These are phyloP conservation scores for Dictyostelium citrinum DNA, from an alignment of 78 protist species.

Conservation along the genomic window DNA sequence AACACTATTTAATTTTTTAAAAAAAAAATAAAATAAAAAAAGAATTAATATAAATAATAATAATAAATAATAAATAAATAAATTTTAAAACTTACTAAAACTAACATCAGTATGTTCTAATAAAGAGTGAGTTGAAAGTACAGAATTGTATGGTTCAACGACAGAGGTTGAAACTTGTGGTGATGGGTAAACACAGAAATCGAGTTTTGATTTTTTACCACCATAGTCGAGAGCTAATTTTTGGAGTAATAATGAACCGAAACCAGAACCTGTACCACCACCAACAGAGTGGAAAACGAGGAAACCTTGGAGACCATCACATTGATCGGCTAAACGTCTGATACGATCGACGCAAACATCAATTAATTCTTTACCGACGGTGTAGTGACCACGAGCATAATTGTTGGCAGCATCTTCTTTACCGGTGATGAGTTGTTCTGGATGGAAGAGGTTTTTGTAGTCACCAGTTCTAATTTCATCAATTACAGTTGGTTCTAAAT, in stretches of 20 bases:
- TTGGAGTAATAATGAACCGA: slow-evolving; percentile 95
- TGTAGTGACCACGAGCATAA: slow-evolving; percentile 96
- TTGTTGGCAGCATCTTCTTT: slow-evolving; percentile 97
- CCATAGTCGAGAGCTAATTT: slow-evolving; percentile 95
- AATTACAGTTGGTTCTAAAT: slow-evolving; percentile 94
- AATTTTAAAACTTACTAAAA: slow-evolving; percentile 33
- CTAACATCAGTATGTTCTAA: slow-evolving; percentile 95
- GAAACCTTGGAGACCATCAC: slow-evolving; percentile 99
- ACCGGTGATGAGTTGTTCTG: slow-evolving; percentile 98
- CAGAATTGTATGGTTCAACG: slow-evolving; percentile 97
- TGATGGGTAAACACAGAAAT: slow-evolving; percentile 91
- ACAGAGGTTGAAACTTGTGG: slow-evolving; percentile 94
- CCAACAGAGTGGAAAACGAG: slow-evolving; percentile 92
- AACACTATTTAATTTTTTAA: slow-evolving; percentile 35
- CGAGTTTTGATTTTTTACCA: slow-evolving; percentile 91
- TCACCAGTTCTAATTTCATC: slow-evolving; percentile 95
- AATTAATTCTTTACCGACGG: slow-evolving; percentile 95
- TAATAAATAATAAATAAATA: neutral
- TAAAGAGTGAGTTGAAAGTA: slow-evolving; percentile 95
- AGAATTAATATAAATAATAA: too few species aligned
- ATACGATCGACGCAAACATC: slow-evolving; percentile 97
- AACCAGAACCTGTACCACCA: slow-evolving; percentile 98
- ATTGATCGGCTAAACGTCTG: slow-evolving; percentile 98
- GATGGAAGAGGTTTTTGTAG: slow-evolving; percentile 93
- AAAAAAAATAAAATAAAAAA: neutral